phyloP scores from a whole-genome alignment of 306 rosid genomes.

The Lupinus albus region DNA sequence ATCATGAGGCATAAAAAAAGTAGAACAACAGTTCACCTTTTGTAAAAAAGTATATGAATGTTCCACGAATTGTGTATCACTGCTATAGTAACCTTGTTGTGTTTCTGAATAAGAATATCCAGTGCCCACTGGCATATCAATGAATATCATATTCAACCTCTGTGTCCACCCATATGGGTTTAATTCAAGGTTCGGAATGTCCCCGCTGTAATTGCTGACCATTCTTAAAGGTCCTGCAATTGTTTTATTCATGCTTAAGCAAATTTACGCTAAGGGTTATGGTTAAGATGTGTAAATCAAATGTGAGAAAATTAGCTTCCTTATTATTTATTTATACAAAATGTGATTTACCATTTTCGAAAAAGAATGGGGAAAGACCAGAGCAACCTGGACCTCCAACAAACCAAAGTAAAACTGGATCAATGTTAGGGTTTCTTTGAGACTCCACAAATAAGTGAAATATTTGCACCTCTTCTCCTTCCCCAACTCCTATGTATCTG shows the following conservation, averaged over 20 bases:
- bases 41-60: conserved; percentile 44
- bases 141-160: conserved; percentile 47
- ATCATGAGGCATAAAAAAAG: neutral
- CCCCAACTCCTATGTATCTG: conserved; percentile 44
- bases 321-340: neutral
- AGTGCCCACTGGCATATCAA: conserved; percentile 55
- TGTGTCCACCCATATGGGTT: conserved; percentile 55
- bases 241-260: neutral
- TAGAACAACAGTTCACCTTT: conserved; percentile 39
- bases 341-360: conserved; percentile 36
- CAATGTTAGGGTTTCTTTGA: conserved; percentile 19
- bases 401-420: conserved; percentile 37
- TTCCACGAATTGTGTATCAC: conserved; percentile 38
- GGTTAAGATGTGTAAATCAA: too few species aligned
- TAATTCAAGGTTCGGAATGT: conserved; percentile 41
- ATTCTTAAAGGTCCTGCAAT: conserved; percentile 53
- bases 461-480: conserved; percentile 33
- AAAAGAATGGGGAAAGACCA: conserved; percentile 21
- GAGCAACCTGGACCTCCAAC: conserved; percentile 42
- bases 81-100: conserved; percentile 24
- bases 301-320: neutral
- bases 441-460: conserved; percentile 41
- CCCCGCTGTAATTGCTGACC: conserved; percentile 33
- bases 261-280: too few species aligned
- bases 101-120: conserved; percentile 51